Evolutionary conservation across 169 alveolate species (phyloP).

Genomic region (Perkinsus marinus): DNA sequence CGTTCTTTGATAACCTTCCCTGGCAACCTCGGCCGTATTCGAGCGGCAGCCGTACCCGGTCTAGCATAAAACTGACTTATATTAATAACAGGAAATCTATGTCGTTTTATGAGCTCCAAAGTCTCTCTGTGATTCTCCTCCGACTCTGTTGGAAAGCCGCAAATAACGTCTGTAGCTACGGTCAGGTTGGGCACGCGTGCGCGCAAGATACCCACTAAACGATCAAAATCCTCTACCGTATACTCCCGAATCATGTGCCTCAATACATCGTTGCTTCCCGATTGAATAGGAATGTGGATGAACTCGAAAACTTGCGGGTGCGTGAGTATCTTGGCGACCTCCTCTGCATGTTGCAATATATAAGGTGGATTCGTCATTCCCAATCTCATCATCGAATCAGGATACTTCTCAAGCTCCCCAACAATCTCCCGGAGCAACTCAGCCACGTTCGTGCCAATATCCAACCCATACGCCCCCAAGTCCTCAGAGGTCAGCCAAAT

Average conservation of each 20-base stretch:
- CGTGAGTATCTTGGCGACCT: constrained; percentile 69
- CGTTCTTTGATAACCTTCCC: constrained; percentile 62
- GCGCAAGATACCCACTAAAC: constrained; percentile 57
- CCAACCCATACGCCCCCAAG: constrained; percentile 94
- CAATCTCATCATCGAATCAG: constrained; percentile 68
- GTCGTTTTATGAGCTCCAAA: constrained; percentile 61
- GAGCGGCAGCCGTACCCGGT: constrained; percentile 88
- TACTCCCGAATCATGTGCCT: constrained; percentile 90
- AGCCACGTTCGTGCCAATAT: constrained; percentile 84
- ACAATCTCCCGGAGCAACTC: constrained; percentile 61
- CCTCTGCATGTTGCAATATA: constrained; percentile 82
- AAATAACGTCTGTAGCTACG: constrained; percentile 92
- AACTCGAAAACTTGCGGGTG: constrained; percentile 89
- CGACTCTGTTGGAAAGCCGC: constrained; percentile 96
- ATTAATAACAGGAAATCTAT: constrained; percentile 83
- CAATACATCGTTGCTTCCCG: constrained; percentile 83
- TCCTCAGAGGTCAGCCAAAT: constrained; percentile 98
- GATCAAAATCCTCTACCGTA: constrained; percentile 78
- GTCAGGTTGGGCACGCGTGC: constrained; percentile 70
- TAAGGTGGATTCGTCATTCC: constrained; percentile 99
- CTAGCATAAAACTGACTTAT: constrained; percentile 93
- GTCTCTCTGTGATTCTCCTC: constrained; percentile 80
- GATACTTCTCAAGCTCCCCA: constrained; percentile 18
- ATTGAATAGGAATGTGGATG: constrained; percentile 94
- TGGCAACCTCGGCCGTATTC: constrained; percentile 49